Conservation (phyloP, 257 asterid species). For the Solanum sparsipilum region DNA sequence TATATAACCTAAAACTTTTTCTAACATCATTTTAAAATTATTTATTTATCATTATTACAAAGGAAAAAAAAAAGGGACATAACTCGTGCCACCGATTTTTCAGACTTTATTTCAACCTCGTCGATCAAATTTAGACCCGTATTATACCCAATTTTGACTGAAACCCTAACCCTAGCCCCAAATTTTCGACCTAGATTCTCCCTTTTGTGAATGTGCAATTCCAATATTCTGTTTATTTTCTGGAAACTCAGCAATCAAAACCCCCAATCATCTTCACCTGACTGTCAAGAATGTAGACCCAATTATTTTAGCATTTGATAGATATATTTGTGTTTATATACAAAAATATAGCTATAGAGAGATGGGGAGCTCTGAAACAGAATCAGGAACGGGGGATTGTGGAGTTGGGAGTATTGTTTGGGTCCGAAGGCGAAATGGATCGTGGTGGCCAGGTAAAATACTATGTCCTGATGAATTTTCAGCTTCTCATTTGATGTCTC, state of each 20-base stretch:
- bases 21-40: background rate
- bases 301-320: slow-evolving; percentile 2
- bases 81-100: background rate
- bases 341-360: background rate
- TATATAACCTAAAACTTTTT: too few species aligned
- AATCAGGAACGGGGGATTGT: slow-evolving; percentile 49
- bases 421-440: slow-evolving; percentile 97
- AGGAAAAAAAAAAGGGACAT: background rate
- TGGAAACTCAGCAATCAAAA: slow-evolving; percentile 30
- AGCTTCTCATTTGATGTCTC: slow-evolving; percentile 67
- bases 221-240: slow-evolving; percentile 18
- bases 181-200: slow-evolving; percentile 18
- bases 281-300: background rate
- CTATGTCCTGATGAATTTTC: slow-evolving; percentile 83
- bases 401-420: slow-evolving; percentile 95
- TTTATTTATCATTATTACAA: background rate
- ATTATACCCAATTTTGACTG: slow-evolving; percentile 31
- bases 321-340: background rate
- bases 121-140: background rate
- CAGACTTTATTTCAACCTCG: background rate
- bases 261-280: background rate
- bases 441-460: slow-evolving; percentile 99
- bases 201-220: slow-evolving; percentile 12
- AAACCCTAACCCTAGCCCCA: slow-evolving; percentile 48
- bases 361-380: slow-evolving; percentile 79